Base-by-base conservation (phyloP, 164 flowering plant species). In the Sextonia rubra region DNA sequence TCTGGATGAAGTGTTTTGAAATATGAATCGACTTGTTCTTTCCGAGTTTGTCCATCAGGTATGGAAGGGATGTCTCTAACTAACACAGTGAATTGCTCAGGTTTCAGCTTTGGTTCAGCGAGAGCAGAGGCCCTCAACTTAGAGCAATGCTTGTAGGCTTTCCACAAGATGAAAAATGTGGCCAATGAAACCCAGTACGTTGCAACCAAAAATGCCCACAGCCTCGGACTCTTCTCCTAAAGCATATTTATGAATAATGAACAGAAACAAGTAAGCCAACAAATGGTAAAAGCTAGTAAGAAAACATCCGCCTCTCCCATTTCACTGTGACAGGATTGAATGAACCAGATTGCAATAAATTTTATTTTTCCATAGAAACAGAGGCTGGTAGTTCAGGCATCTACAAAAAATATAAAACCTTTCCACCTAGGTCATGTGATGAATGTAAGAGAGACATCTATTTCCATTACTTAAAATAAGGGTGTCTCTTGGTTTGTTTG, bases 11-110 rank as follows among this genome's bases (percentile, higher is more conserved):
- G 86, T 15, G 81, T 47, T 70, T 79, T 86, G 64, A 95, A 95
- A 78, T 89, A 95, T 1, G 93, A 82, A 83, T 95, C 97, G 20
- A 95, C 90, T 73, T 93, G 98, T 72, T 95, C 93, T 79, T 93
- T 91, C 47, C 88, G 78, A 60, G 85, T 85, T 77, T 91, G 89
- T 12, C 96, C 93, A 55, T 73, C 77, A 52, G 84, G 76, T 14
- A 71, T 73, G 29, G 84, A 74, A 73, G 99, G 99, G 27, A 95
- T 83, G 77, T 95, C 99, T 76, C 98, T 84, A 14, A 93, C 98
- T 29, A 95, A 82, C 73, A 88, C 74, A n/a, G 90, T 89, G 79
- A 84, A 95, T 79, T 93, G 99, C 66, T 95, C 94, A 0, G 86
- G 76, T 77, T 79, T 89, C 71, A 79, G 85, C 58, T 86, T 90